These are phyloP conservation scores for Pigoraptor vietnamica DNA, from an alignment of 78 protist genomes.

Conservation along the genomic window DNA sequence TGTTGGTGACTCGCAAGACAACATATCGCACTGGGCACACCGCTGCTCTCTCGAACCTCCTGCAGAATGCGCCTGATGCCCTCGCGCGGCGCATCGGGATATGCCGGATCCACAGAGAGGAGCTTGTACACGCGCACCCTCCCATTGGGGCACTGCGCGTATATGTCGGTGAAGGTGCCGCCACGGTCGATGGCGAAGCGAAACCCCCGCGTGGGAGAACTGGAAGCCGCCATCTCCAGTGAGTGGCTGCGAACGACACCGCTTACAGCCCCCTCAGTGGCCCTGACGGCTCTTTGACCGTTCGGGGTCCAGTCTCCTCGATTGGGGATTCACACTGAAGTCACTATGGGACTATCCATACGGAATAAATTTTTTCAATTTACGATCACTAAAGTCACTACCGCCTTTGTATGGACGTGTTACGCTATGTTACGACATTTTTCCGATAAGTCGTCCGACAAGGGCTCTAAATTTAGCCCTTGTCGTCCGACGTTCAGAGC, in stretches of 20 bases:
- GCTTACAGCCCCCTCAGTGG: background rate
- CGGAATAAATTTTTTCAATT: too few relatives aligned
- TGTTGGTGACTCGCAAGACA: background rate
- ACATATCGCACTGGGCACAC: too few relatives aligned
- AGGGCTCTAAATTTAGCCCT: too few relatives aligned
- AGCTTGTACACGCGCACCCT: conserved; percentile 58
- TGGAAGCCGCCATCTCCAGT: background rate
- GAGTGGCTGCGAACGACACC: background rate
- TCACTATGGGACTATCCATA: too few relatives aligned
- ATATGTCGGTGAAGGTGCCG: conserved; percentile 90
- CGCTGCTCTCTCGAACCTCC: too few relatives aligned
- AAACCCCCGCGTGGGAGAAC: background rate
- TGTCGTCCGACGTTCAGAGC: too few relatives aligned
- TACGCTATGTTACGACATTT: too few relatives aligned
- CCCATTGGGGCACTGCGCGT: conserved; percentile 24
- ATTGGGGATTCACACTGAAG: background rate
- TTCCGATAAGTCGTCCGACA: too few relatives aligned
- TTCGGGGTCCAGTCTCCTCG: too few relatives aligned
- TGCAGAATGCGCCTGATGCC: conserved; percentile 84
- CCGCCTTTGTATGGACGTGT: too few relatives aligned
- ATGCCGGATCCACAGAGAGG: conserved; percentile 85
- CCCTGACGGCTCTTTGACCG: background rate
- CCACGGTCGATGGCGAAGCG: conserved; percentile 89
- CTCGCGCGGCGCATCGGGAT: conserved; percentile 90
- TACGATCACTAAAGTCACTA: too few relatives aligned